These are phyloP conservation scores for Cerioporus squamosus DNA, from an alignment of 1,284 basidiomycete species.

Conservation along the genomic window DNA sequence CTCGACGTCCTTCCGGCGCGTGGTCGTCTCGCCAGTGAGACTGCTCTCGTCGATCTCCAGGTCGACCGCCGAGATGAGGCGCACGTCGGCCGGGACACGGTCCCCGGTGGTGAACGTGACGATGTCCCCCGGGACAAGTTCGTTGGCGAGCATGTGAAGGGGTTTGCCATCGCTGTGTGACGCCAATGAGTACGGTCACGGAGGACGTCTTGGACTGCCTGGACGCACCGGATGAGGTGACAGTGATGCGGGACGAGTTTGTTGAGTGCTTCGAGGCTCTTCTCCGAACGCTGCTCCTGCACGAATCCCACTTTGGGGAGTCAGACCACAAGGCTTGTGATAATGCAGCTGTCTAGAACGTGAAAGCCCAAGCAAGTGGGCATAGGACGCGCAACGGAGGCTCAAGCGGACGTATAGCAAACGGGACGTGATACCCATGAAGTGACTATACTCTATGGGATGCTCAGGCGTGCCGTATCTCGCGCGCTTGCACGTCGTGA, in stretches of 20 bases:
- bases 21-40: conserved; percentile 91
- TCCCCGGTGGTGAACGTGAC: conserved; percentile 93
- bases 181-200: conserved; percentile 19
- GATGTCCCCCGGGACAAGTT: conserved; percentile 94
- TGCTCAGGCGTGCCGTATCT: no score
- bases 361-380: no score
- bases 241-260: conserved; percentile 97
- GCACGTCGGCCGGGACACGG: conserved; percentile 92
- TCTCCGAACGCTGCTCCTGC: conserved; percentile 94
- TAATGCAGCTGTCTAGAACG: background rate
- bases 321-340: background rate
- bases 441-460: no score
- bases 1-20: conserved; percentile 72
- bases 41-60: conserved; percentile 96
- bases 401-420: no score
- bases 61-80: conserved; percentile 78
- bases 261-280: conserved; percentile 93
- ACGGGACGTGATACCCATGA: no score
- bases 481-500: background rate
- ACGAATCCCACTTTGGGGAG: conserved; percentile 83
- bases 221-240: conserved; percentile 78
- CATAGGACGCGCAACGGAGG: background rate
- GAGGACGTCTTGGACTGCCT: conserved; percentile 12
- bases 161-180: conserved; percentile 67
- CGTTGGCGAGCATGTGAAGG: conserved; percentile 87